A percentile compares a stretch with the other conserved stretches of the same genome.
phyloP scores from a whole-genome alignment of 345 rosid genomes.

The Psidium friedrichsthalianum region DNA sequence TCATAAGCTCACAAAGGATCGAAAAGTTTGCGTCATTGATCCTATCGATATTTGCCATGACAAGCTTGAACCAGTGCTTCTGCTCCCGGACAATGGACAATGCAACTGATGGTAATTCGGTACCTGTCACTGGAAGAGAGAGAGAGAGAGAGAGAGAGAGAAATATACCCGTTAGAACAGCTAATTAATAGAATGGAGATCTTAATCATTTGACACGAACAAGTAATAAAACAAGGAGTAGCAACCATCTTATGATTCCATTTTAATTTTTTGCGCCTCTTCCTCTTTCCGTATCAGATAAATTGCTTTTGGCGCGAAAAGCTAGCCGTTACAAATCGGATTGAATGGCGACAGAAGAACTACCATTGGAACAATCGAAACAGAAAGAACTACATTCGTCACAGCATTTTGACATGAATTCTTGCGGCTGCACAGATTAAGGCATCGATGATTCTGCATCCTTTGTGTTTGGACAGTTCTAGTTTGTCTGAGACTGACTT shows the following conservation, averaged over 20 bases:
- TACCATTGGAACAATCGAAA: neutral
- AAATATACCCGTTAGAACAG: neutral
- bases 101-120: slow-evolving; percentile 12
- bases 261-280: neutral
- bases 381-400: neutral
- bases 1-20: slow-evolving; percentile 5
- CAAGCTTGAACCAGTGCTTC: slow-evolving; percentile 16
- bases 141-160: neutral
- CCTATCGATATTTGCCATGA: slow-evolving; percentile 23
- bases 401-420: neutral
- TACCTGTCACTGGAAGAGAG: slow-evolving; percentile 24
- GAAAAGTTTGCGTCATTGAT: slow-evolving; percentile 9
- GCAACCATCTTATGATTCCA: neutral
- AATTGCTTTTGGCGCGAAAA: neutral
- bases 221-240: neutral
- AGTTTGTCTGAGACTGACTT: neutral
- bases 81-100: slow-evolving; percentile 14
- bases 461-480: neutral
- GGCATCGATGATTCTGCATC: neutral
- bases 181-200: neutral
- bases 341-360: neutral
- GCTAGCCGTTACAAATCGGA: neutral
- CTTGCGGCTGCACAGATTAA: neutral
- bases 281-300: neutral
- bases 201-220: neutral